Percentiles rank a stretch among this genome's conserved stretches.
phyloP scores from a whole-genome alignment of 1,139 yeast species.

The Debaryomyces sp. region DNA sequence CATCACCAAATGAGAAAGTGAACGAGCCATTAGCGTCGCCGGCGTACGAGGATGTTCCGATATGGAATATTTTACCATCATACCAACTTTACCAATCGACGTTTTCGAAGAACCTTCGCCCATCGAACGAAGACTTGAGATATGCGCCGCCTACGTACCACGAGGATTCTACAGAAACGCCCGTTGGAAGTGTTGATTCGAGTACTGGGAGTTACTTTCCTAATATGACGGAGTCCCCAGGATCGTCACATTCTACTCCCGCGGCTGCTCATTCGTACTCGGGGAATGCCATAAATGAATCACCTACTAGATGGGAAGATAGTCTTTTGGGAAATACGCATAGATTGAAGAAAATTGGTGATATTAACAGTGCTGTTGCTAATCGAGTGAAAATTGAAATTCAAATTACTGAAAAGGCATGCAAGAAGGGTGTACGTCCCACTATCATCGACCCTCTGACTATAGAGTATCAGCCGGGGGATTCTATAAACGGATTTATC shows the following conservation, averaged over 20 bases:
- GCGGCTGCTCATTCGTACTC: constrained; percentile 16
- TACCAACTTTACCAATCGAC: constrained; percentile 47
- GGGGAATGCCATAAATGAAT: constrained; percentile 10
- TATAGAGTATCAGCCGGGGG: constrained; percentile 41
- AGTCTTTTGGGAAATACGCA: constrained; percentile 41
- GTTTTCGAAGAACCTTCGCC: constrained; percentile 38
- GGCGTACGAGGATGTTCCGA: constrained; percentile 24
- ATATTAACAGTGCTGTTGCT: constrained; percentile 33
- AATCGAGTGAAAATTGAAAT: constrained; percentile 32
- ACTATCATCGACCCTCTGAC: constrained; percentile 31
- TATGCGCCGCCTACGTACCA: constrained; percentile 42
- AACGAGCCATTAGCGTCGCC: background rate
- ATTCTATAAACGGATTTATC: constrained; percentile 41
- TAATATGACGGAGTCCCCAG: constrained; percentile 10
- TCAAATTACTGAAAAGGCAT: constrained; percentile 33
- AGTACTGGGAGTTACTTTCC: constrained; percentile 23
- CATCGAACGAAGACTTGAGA: constrained; percentile 34
- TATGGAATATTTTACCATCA: constrained; percentile 44
- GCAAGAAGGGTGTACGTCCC: constrained; percentile 33
- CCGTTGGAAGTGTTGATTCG: constrained; percentile 12
- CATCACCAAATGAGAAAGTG: background rate
- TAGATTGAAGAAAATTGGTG: constrained; percentile 34
- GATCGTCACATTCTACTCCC: constrained; percentile 13
- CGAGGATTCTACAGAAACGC: constrained; percentile 24
- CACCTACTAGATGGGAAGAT: constrained; percentile 25